A percentile compares a stretch with the other conserved stretches of the same genome.
phyloP scores from a whole-genome alignment of 2,329 filamentous ascomycete genomes.

The Boeremia exigua region DNA sequence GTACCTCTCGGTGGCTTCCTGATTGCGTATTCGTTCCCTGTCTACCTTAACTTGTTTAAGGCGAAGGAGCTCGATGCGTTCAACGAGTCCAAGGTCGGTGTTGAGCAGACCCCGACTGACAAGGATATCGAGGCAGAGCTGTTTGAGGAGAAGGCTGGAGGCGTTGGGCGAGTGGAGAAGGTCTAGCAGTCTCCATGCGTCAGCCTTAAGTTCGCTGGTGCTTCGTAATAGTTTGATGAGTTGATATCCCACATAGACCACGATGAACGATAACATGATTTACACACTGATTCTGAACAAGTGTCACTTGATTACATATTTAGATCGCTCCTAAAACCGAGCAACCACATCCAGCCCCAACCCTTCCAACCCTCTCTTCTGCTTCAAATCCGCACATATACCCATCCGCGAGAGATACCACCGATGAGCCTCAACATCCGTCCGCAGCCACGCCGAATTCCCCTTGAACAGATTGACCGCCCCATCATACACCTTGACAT shows the following conservation, averaged over 20 bases:
- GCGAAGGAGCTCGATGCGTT: slow-evolving; percentile 38
- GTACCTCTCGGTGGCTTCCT: slow-evolving; percentile 39
- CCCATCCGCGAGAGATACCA: slow-evolving; percentile 45
- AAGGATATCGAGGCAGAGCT: slow-evolving; percentile 14
- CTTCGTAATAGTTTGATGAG: background rate
- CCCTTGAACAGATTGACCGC: slow-evolving; percentile 31
- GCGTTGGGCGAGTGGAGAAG: slow-evolving; percentile 16
- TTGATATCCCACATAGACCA: slow-evolving; percentile 1
- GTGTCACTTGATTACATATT: no score
- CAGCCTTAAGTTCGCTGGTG: background rate
- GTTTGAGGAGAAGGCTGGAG: slow-evolving; percentile 19
- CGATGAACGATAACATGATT: background rate
- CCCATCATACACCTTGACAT: slow-evolving; percentile 35
- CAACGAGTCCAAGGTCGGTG: slow-evolving; percentile 21
- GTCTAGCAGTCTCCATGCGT: background rate
- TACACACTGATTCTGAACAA: no score
- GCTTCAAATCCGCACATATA: slow-evolving; percentile 25
- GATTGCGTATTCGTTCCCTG: slow-evolving; percentile 35
- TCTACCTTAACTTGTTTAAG: slow-evolving; percentile 37
- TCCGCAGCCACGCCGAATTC: slow-evolving; percentile 36
- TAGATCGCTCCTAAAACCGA: slow-evolving; percentile 9
- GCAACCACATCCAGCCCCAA: slow-evolving; percentile 24
- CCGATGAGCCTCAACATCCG: slow-evolving; percentile 42
- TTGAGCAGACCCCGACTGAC: slow-evolving; percentile 4
- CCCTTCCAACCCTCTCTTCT: slow-evolving; percentile 15